phyloP scores from a whole-genome alignment of 306 rosid genomes.

The Medicago arabica region DNA sequence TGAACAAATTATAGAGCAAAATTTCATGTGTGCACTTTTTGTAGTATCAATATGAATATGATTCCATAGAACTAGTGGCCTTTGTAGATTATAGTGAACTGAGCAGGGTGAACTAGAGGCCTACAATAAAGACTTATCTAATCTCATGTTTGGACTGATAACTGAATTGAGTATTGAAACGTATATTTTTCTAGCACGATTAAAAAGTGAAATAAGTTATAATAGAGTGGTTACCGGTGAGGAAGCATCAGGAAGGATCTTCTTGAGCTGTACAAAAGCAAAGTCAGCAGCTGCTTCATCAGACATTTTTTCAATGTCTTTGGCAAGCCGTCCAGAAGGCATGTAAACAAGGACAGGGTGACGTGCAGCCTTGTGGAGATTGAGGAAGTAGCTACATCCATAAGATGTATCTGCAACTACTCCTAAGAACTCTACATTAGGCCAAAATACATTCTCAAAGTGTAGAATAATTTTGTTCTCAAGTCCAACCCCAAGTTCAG shows the following conservation, averaged over 20 bases:
- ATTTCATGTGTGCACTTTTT: background rate
- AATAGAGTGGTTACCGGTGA: conserved; percentile 63
- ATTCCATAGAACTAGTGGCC: background rate
- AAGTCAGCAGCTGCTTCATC: conserved; percentile 96
- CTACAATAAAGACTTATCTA: background rate
- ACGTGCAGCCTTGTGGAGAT: conserved; percentile 97
- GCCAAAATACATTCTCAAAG: conserved; percentile 94
- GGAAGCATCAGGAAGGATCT: conserved; percentile 93
- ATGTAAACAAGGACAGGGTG: conserved; percentile 93
- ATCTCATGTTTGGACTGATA: background rate
- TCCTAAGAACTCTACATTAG: conserved; percentile 97
- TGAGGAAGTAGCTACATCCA: conserved; percentile 94
- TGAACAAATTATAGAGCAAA: background rate
- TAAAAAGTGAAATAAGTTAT: background rate
- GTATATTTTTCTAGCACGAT: background rate
- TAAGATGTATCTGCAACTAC: conserved; percentile 96
- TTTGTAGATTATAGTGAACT: background rate
- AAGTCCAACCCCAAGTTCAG: conserved; percentile 88
- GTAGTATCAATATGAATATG: background rate
- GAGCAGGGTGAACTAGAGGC: background rate
- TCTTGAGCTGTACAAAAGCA: conserved; percentile 79
- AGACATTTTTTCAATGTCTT: conserved; percentile 95
- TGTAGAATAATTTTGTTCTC: conserved; percentile 92
- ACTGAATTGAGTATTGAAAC: background rate
- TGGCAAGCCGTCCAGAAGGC: conserved; percentile 99